phyloP scores from a whole-genome alignment of 208 protist species.

The Acanthamoeba quina region DNA sequence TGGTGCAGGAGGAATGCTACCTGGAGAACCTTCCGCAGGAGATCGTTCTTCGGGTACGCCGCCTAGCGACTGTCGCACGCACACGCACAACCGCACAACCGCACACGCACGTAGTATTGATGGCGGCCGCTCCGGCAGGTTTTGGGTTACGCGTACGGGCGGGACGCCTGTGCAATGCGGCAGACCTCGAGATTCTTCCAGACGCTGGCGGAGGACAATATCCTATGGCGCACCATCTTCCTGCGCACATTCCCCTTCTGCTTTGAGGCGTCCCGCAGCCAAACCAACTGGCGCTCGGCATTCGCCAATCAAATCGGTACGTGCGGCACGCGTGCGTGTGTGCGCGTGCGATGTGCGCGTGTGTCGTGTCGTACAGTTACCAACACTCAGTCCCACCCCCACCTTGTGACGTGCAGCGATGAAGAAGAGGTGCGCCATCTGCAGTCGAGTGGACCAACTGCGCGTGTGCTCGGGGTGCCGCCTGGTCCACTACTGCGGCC shows the following conservation, averaged over 20 bases:
- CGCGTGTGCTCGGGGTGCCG: constrained; percentile 6
- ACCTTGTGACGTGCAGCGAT: too few species aligned
- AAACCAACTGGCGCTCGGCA: not conserved
- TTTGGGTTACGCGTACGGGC: not conserved
- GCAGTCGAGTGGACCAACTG: not conserved
- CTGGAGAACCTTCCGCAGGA: not conserved
- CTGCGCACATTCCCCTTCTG: constrained; percentile 26
- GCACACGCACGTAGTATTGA: not conserved
- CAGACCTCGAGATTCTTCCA: not conserved
- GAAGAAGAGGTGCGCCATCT: constrained; percentile 22
- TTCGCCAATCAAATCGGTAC: not conserved
- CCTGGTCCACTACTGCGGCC: constrained; percentile 11
- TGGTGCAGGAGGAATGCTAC: not conserved
- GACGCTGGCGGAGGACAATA: not conserved
- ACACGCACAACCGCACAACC: too few species aligned
- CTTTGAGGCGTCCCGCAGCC: not conserved
- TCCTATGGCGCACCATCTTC: not conserved
- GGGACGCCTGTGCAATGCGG: not conserved
- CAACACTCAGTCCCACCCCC: not conserved
- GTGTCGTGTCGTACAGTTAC: not conserved
- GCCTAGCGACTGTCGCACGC: not conserved
- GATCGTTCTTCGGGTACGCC: not conserved
- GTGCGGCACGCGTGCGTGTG: not conserved
- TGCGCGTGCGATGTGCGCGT: not conserved
- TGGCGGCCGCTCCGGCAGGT: not conserved